Percentiles rank a stretch among this genome's conserved stretches.
Evolutionary conservation across 352 stramenopile genomes (phyloP).

Genomic region (Nothophytophthora sp.): DNA sequence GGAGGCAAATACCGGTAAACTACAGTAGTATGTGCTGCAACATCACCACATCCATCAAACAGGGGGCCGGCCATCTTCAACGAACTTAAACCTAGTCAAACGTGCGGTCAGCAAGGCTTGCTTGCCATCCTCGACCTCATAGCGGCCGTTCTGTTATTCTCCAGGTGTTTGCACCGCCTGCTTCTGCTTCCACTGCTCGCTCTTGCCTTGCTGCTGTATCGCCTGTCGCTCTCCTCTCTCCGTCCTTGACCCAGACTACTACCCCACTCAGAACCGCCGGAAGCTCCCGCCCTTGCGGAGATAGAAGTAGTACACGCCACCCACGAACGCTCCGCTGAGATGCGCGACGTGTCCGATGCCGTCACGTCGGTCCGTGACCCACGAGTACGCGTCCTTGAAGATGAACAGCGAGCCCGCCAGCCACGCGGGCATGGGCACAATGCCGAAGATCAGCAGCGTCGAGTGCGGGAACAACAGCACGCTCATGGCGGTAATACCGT

Average conservation of each 20-base stretch:
- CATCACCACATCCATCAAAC: no score
- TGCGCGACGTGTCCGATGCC: constrained; percentile 79
- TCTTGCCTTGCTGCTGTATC: no score
- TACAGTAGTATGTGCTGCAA: no score
- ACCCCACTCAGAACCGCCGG: constrained; percentile 20
- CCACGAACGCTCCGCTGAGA: constrained; percentile 63
- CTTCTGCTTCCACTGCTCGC: no score
- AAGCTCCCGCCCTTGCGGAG: constrained; percentile 32
- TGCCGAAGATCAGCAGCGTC: constrained; percentile 76
- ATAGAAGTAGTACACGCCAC: constrained; percentile 64
- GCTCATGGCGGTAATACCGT: constrained; percentile 74
- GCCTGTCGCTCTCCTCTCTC: neutral
- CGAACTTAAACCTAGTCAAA: no score
- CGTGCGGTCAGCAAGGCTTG: no score
- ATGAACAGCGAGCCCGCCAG: constrained; percentile 73
- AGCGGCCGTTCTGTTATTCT: no score
- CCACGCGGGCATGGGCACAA: constrained; percentile 77
- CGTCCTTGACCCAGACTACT: neutral
- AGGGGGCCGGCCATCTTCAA: no score
- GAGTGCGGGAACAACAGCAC: constrained; percentile 70
- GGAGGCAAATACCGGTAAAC: no score
- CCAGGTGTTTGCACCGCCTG: no score
- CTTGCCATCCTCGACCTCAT: no score
- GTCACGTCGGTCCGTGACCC: constrained; percentile 43
- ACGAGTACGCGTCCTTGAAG: constrained; percentile 71